These are phyloP conservation scores for Omphalotus olearius DNA, from an alignment of 1,284 basidiomycete species.

Conservation along the genomic window DNA sequence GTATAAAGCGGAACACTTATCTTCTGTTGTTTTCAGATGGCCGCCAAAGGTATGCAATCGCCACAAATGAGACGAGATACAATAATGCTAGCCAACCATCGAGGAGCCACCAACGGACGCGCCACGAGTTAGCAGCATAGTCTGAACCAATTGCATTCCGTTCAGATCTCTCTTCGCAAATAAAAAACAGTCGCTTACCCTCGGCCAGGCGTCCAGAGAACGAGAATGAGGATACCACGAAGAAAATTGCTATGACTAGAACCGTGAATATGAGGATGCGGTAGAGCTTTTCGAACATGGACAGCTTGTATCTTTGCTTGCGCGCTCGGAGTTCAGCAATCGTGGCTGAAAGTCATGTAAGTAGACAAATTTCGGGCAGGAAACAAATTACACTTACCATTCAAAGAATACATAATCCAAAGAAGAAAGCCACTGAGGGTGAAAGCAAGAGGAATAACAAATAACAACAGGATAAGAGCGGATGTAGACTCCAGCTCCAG, in stretches of 20 bases:
- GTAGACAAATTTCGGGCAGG: not conserved
- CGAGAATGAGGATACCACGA: conserved; percentile 87
- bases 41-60: conserved; percentile 91
- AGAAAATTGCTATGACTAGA: conserved; percentile 83
- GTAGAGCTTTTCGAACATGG: conserved; percentile 85
- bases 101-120: conserved; percentile 90
- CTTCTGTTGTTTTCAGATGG: conserved; percentile 91
- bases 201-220: conserved; percentile 90
- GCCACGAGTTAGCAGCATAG: conserved; percentile 94
- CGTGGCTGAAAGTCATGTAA: conserved; percentile 50
- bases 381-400: conserved; percentile 46
- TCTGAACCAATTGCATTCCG: conserved; percentile 40
- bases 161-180: not conserved
- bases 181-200: conserved; percentile 42
- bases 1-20: conserved; percentile 41
- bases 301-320: conserved; percentile 84
- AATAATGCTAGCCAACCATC: conserved; percentile 93
- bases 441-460: conserved; percentile 92
- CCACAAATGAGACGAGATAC: conserved; percentile 77
- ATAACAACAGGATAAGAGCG: conserved; percentile 72
- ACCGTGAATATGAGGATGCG: conserved; percentile 86
- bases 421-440: conserved; percentile 92
- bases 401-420: conserved; percentile 92
- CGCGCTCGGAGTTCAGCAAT: conserved; percentile 80
- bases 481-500: conserved; percentile 88